A percentile compares a stretch with the other conserved stretches of the same genome.
Evolutionary conservation across 371 early-diverging fungal genomes (phyloP).

Genomic region (Coemansia sp.): DNA sequence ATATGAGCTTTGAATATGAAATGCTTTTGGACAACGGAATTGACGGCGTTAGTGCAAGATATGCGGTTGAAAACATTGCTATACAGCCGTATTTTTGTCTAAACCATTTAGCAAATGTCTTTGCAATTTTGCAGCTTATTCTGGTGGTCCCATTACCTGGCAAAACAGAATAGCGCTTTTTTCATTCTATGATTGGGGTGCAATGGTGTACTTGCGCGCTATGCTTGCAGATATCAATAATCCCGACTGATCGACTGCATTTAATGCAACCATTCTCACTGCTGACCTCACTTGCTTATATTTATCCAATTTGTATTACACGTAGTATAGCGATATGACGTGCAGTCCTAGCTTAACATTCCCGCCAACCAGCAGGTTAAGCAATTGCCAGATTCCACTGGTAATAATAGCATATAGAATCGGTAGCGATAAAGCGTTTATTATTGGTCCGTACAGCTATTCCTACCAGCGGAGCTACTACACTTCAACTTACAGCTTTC

Average conservation of each 20-base stretch:
- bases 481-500: background rate
- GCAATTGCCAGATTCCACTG: background rate
- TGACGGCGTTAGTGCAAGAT: background rate
- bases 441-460: constrained; percentile 1
- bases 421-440: background rate
- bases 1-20: constrained; percentile 1
- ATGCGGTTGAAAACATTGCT: constrained; percentile 3
- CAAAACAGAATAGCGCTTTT: background rate
- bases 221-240: background rate
- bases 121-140: constrained; percentile 14
- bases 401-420: background rate
- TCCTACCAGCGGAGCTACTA: background rate
- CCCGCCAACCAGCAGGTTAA: background rate
- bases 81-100: constrained; percentile 11
- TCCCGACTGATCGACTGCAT: background rate
- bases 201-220: background rate
- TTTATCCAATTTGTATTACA: too few relatives aligned
- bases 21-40: constrained; percentile 3
- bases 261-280: background rate
- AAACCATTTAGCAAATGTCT: constrained; percentile 11
- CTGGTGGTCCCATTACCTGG: background rate
- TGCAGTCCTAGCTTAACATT: background rate
- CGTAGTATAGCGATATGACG: too few relatives aligned
- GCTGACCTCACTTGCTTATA: too few relatives aligned
- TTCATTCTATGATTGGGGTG: background rate